Evolutionary conservation across 148 eudicot species (phyloP).

Genomic region (Silene conica): DNA sequence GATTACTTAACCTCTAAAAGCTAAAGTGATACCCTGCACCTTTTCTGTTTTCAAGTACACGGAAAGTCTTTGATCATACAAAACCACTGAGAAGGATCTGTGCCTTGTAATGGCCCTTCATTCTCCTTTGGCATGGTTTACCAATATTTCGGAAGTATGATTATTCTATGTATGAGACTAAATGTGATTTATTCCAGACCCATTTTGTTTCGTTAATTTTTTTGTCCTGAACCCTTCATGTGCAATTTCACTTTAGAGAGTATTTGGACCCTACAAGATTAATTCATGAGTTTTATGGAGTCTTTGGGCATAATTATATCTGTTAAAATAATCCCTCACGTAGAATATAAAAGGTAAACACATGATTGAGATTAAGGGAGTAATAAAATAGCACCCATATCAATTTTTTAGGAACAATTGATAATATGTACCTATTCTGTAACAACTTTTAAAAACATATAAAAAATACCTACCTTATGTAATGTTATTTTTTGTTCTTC

Average conservation of each 20-base stretch:
- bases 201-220: neutral
- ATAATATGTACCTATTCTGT: too few species aligned
- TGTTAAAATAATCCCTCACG: neutral
- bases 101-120: neutral
- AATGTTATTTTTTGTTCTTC: too few species aligned
- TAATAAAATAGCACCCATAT: too few species aligned
- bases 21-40: slow-evolving; percentile 4
- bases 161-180: neutral
- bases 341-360: too few species aligned
- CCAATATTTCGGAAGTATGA: neutral
- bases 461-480: too few species aligned
- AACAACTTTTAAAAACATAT: too few species aligned
- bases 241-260: neutral
- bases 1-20: slow-evolving; percentile 11
- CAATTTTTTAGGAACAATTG: too few species aligned
- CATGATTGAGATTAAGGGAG: too few species aligned
- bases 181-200: neutral
- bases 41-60: slow-evolving; percentile 1
- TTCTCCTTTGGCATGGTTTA: slow-evolving; percentile 4
- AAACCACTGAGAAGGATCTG: slow-evolving; percentile 8
- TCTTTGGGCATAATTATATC: neutral
- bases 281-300: neutral
- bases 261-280: neutral
- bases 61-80: slow-evolving; percentile 10
- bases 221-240: neutral